Percentiles rank a stretch among this genome's conserved stretches.
Conservation (phyloP, 2,329 filamentous ascomycete genomes). For the Paraphaeosphaeria minitans region DNA sequence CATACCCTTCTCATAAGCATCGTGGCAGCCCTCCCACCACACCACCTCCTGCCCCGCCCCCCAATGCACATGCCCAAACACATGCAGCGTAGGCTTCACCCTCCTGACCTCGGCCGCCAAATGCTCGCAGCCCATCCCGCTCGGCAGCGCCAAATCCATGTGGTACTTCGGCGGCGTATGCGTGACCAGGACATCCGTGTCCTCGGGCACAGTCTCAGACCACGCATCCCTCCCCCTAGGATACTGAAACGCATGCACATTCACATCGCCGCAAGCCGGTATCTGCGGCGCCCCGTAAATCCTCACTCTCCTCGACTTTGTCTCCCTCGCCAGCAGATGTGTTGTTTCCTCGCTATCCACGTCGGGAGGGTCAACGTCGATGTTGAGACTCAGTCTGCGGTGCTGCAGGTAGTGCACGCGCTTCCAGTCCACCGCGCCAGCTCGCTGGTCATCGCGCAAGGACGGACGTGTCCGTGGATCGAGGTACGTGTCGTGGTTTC, state of each 20-base stretch:
- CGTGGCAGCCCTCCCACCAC: slow-evolving; percentile 77
- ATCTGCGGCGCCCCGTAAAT: slow-evolving; percentile 85
- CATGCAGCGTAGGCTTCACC: slow-evolving; percentile 74
- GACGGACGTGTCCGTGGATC: slow-evolving; percentile 66
- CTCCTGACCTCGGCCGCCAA: slow-evolving; percentile 76
- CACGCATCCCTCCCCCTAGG: slow-evolving; percentile 69
- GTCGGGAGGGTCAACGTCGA: slow-evolving; percentile 21
- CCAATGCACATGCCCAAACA: slow-evolving; percentile 86
- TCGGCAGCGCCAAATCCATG: slow-evolving; percentile 63
- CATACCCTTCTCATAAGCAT: slow-evolving; percentile 70
- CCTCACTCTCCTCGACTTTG: slow-evolving; percentile 59
- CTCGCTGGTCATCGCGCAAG: slow-evolving; percentile 58
- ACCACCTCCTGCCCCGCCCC: slow-evolving; percentile 71
- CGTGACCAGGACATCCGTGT: slow-evolving; percentile 80
- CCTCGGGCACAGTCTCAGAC: slow-evolving; percentile 70
- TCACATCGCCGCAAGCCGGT: slow-evolving; percentile 70
- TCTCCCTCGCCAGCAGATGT: slow-evolving; percentile 26
- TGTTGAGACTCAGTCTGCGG: slow-evolving; percentile 65
- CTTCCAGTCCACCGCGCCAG: slow-evolving; percentile 66
- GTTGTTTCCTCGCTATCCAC: slow-evolving; percentile 20
- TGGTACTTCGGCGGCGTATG: slow-evolving; percentile 80
- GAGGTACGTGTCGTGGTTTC: slow-evolving; percentile 89
- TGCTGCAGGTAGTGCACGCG: slow-evolving; percentile 78
- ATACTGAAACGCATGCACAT: slow-evolving; percentile 80
- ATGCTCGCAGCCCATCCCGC: slow-evolving; percentile 70